Base-by-base conservation (phyloP, 2,329 filamentous ascomycete genomes). In the Leptographium galeiforme region DNA sequence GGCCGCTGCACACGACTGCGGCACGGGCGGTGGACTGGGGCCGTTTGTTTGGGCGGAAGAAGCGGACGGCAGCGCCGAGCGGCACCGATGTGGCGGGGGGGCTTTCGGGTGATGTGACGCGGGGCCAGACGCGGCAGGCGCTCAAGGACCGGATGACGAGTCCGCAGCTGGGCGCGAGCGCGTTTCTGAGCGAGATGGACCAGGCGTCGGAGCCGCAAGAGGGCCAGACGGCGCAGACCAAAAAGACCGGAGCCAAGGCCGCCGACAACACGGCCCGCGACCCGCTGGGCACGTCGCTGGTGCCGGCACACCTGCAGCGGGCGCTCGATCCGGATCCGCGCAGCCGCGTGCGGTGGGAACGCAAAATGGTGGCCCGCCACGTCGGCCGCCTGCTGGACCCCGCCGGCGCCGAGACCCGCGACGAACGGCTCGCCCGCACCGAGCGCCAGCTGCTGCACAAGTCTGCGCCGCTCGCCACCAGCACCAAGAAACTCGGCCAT, bases 401-500 rank as follows among this genome's bases (percentile, higher is more conserved):
- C 51, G 77, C 57, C 40, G 72, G 70, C 52, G 55, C 60, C 13
- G 62, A 76, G 59, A 72, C 81, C 18, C 79, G 79, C 57, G 72
- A 77, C 50, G 79, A 89, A 61, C 73, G 78, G 53, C 78, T 96
- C 56, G 78, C 80, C 63, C 81, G 83, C 60, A 73, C 75, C 10
- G 81, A 84, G 67, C 72, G 78, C 55, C 65, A 76, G 61, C 63
- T 76, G 56, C 59, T 68, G 32, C 72, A 72, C 66, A 83, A 83
- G 68, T 89, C 83, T 57, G 77, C 84, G 48, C 78, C 79, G 60
- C 78, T 96, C 65, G 84, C 89, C 62, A 96, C 93, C 2, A 89
- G 83, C 49, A 74, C 87, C 58, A 98, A 98, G 81, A 98, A 98
- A 73, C 76, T 98, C 53, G 83, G 85, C 51, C 84, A 87, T 62